Evolutionary conservation across 371 early-diverging fungal species (phyloP).

Genomic region (Choanephora cucurbitarum): DNA sequence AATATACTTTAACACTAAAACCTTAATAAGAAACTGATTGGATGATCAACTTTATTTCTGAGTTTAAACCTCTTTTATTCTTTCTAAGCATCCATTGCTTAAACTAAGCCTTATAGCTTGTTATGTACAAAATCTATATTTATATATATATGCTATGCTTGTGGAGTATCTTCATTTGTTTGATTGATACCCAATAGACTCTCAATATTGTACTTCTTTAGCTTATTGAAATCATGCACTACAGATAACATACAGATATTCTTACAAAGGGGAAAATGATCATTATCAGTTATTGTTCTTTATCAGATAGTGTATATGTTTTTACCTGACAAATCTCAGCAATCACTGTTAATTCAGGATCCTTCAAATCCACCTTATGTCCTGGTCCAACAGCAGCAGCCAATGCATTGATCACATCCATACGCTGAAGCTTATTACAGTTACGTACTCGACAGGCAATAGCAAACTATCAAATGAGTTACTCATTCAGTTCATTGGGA

Average conservation of each 20-base stretch:
- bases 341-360: constrained; percentile 64
- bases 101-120: no score
- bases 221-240: constrained; percentile 60
- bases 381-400: constrained; percentile 55
- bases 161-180: constrained; percentile 7
- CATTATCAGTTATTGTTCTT: no score
- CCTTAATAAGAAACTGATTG: no score
- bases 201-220: constrained; percentile 73
- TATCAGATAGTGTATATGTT: no score
- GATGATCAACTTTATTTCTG: no score
- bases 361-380: constrained; percentile 66
- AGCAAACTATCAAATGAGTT: constrained; percentile 61
- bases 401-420: constrained; percentile 54
- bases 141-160: no score
- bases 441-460: constrained; percentile 67
- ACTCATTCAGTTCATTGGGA: no score
- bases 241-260: constrained; percentile 75
- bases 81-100: no score
- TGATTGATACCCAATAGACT: constrained; percentile 49
- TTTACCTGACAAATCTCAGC: constrained; percentile 72
- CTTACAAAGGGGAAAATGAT: no score
- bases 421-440: constrained; percentile 59
- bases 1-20: no score
- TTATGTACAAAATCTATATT: no score
- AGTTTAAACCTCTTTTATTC: no score